phyloP scores from a whole-genome alignment of 257 asterid genomes.

The Primulina huaijiensis region DNA sequence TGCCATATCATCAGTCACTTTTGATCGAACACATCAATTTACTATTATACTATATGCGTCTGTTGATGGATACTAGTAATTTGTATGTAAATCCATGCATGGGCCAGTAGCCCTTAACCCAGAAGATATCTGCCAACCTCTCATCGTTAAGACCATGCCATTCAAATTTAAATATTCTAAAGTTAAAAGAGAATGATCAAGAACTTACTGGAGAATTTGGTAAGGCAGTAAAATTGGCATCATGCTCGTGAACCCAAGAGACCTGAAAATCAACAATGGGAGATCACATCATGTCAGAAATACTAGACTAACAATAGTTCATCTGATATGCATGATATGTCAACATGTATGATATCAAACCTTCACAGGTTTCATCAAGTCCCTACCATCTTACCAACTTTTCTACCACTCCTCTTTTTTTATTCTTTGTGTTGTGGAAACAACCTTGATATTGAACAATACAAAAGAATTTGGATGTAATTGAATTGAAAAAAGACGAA shows the following conservation, averaged over 20 bases:
- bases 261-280: neutral
- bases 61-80: neutral
- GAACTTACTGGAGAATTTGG: neutral
- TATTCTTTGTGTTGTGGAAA: neutral
- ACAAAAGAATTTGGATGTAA: no score
- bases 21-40: neutral
- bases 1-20: neutral
- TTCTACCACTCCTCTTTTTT: neutral
- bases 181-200: neutral
- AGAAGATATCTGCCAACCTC: neutral
- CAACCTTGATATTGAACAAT: no score
- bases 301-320: neutral
- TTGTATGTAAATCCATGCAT: neutral
- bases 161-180: conserved; percentile 2
- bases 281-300: neutral
- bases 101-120: neutral
- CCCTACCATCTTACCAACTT: neutral
- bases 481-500: no score
- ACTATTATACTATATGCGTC: neutral
- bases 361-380: neutral
- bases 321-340: neutral
- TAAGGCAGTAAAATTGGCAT: neutral
- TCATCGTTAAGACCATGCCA: conserved; percentile 10
- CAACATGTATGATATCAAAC: neutral
- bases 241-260: neutral